A percentile compares a stretch with the other conserved stretches of the same genome.
Conservation (phyloP, 352 stramenopile species). For the Globisporangium megalacanthum region DNA sequence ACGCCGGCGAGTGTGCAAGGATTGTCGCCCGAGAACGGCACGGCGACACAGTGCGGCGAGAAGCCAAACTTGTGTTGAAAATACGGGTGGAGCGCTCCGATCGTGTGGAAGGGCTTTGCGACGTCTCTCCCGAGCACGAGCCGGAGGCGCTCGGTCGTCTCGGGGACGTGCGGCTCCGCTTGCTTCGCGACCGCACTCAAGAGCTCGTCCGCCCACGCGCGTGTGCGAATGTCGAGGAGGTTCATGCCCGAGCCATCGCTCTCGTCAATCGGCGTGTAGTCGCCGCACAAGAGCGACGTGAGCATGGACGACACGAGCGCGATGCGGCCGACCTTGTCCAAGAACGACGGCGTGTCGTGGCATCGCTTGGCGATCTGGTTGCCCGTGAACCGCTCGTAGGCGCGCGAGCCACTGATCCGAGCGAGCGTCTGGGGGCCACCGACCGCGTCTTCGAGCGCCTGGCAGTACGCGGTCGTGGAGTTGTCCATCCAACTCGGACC, state of each 20-base stretch:
- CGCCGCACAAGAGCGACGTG: conserved; percentile 61
- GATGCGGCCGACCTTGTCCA: conserved; percentile 42
- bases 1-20: conserved; percentile 68
- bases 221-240: conserved; percentile 57
- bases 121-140: conserved; percentile 35
- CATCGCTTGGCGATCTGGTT: conserved; percentile 71
- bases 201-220: conserved; percentile 51
- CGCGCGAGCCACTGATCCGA: conserved; percentile 67
- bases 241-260: conserved; percentile 86
- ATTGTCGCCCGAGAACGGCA: conserved; percentile 82
- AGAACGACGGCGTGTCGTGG: conserved; percentile 33
- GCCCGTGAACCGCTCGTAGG: conserved; percentile 80
- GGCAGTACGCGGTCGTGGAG: conserved; percentile 58
- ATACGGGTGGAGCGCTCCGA: conserved; percentile 50
- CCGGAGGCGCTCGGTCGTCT: conserved; percentile 7
- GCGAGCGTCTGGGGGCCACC: conserved; percentile 55
- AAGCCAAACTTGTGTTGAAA: conserved; percentile 69
- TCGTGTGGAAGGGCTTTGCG: conserved; percentile 31
- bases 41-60: conserved; percentile 41
- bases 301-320: conserved; percentile 67
- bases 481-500: conserved; percentile 86
- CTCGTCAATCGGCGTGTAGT: conserved; percentile 67
- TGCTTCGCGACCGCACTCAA: conserved; percentile 31
- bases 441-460: conserved; percentile 43
- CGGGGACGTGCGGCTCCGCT: no score